Evolutionary conservation across 331 rosid genomes (phyloP).

Genomic region (Arachis monticola): DNA sequence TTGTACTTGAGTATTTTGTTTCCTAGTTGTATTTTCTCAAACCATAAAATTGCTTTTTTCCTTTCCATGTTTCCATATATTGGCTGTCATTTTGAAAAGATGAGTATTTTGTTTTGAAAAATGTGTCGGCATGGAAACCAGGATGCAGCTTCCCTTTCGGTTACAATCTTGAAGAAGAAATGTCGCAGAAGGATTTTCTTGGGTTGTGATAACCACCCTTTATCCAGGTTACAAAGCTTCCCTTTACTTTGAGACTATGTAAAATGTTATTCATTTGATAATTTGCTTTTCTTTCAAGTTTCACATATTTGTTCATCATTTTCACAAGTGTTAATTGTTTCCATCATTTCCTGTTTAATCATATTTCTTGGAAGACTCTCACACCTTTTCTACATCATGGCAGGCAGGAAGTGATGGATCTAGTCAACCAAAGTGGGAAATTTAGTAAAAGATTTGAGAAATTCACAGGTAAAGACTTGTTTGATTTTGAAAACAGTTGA

Average conservation of each 20-base stretch:
- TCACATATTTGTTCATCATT: conserved; percentile 1
- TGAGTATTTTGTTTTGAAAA: neutral
- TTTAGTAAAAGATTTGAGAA: conserved; percentile 68
- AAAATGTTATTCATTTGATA: neutral
- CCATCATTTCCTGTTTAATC: neutral
- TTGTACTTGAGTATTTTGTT: conserved; percentile 3
- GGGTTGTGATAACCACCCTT: conserved; percentile 91
- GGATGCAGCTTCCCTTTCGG: conserved; percentile 86
- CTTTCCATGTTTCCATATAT: neutral
- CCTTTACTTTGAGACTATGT: neutral
- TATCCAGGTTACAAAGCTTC: conserved; percentile 66
- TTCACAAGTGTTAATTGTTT: neutral
- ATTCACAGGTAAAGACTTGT: conserved; percentile 62
- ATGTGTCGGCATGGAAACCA: conserved; percentile 37
- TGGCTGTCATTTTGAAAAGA: conserved; percentile 1
- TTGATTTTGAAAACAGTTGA: conserved; percentile 19
- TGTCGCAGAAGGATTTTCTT: conserved; percentile 62
- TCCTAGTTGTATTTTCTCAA: conserved; percentile 6
- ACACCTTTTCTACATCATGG: conserved; percentile 32
- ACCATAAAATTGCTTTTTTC: conserved; percentile 4
- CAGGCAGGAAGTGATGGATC: conserved; percentile 95
- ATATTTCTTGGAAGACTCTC: conserved; percentile 21
- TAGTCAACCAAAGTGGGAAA: conserved; percentile 73
- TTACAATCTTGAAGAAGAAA: conserved; percentile 74
- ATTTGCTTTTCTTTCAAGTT: conserved; percentile 7